phyloP scores from a whole-genome alignment of 192 early-diverging fungal species.

The Piromyces sp. region DNA sequence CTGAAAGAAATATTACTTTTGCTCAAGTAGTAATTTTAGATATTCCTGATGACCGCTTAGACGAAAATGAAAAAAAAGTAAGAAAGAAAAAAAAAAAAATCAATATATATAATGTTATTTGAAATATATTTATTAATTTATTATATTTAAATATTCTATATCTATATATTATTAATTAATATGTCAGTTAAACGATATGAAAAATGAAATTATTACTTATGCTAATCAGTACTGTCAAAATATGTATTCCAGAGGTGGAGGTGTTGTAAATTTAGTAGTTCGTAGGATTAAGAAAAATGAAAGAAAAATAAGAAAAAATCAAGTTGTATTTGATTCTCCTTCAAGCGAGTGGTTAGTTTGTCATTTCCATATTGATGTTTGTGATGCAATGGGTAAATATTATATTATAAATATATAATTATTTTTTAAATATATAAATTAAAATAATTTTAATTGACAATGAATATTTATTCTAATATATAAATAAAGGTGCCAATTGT shows the following conservation, averaged over 20 bases:
- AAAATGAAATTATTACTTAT: conserved; percentile 19
- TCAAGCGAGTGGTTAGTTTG: conserved; percentile 46
- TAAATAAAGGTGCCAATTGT: conserved; percentile 41
- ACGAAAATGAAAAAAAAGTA: conserved; percentile 12
- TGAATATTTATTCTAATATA: too few relatives aligned
- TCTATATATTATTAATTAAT: too few relatives aligned
- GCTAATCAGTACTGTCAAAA: conserved; percentile 46
- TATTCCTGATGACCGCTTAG: conserved; percentile 23
- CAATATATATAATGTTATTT: too few relatives aligned
- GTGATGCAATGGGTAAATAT: conserved; percentile 52
- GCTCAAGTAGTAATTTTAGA: conserved; percentile 48
- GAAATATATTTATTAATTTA: too few relatives aligned
- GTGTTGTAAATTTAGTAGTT: neutral
- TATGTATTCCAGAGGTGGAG: conserved; percentile 50
- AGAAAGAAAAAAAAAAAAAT: neutral
- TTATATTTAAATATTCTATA: too few relatives aligned
- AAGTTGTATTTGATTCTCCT: neutral
- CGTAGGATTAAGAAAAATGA: neutral
- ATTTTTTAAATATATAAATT: too few relatives aligned
- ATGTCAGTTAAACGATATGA: conserved; percentile 12
- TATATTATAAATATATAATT: neutral
- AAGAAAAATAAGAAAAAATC: neutral
- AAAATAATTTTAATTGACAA: too few relatives aligned
- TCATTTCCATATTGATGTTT: conserved; percentile 57
- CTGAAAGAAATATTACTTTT: conserved; percentile 47